Base-by-base conservation (phyloP, 2,329 filamentous ascomycete species). In the Fusarium continuum region DNA sequence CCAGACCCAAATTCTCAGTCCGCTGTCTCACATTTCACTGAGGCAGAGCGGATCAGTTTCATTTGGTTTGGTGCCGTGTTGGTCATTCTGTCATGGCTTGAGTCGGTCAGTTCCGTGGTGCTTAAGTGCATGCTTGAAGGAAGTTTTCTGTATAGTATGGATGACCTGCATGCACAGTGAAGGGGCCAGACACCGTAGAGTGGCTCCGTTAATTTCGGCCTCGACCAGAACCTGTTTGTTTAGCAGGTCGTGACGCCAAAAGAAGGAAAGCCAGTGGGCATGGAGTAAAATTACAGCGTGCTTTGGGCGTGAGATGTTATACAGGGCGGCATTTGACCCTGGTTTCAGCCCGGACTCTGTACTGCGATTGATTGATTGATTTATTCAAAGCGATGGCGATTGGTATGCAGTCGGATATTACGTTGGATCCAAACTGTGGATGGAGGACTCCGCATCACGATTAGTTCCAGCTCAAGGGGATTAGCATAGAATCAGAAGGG, bases 331-430 rank as follows among this genome's bases (percentile, higher is more conserved):
- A 55, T 55, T 41, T 49, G 43, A 25, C 32, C 28, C 43, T 57
- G 32, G 58, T 63, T 59, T 53, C 58, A 58, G 38, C 36, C 25
- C 46, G 41, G 46, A 43, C 36, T 52, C 25, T 47, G 53, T 44
- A 53, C 41, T 63, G 47, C 44, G 43, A 41, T 41, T 25, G 36
- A 46, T 46, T 35, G 51, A 19, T 17, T 38, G 19, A 34, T 65
- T n/a, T n/a, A n/a, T n/a, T n/a, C n/a, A n/a, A n/a, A n/a, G n/a
- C n/a, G n/a, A n/a, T n/a, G n/a, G n/a, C n/a, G 52, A 50, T 63
- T 65, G 62, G 62, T 25, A 65, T 63, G 61, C 36, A 57, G 51
- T 32, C 51, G 62, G 61, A 64, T 59, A 62, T 64, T 65, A 41
- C 55, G 29, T 46, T 64, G 61, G 61, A 49, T 56, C 56, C 46